Evolutionary conservation across 116 monocot species (phyloP), one percentile per base, ranked within the genome.

Genomic region (Dioscorea cayenensis): DNA sequence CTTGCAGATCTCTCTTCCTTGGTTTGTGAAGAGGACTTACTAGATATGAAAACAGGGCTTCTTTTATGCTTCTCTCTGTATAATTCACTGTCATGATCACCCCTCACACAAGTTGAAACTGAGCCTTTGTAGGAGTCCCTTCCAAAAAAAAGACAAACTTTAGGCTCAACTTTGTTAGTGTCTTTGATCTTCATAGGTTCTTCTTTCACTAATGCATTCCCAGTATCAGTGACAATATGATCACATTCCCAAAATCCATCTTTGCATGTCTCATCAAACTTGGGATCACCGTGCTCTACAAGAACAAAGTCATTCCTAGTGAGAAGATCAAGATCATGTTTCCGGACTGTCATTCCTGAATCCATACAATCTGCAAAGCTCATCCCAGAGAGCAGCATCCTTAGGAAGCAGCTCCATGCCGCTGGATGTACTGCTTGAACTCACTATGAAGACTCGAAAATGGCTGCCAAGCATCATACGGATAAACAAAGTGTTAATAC

Each of bases 381-480:
- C 69, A 27, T 21, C 51, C 69, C 69, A 69, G 12, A 51, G 51
- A 69, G 69, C n/a, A 69, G 69, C n/a, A 51, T 51, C 51, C 50
- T 28, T 50, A 14, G 50, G 50, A 16, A 28, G 29, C 27, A 9
- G 51, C 19, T 25, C 13, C 69, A 28, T 69, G 69, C 69, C 51
- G 4, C 51, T 69, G 17, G 8, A 21, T 12, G 51, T 94, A 94
- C 8, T 79, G 66, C 64, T 77, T 83, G 50, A 90, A 81, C 77
- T 87, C 94, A 14, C 51, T 83, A 60, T 72, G 76, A 62, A 90
- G 79, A 36, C 14, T 77, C 16, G 58, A 68, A 61, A 79, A 73
- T 67, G 87, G 90, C 94, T 90, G 71, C 11, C 27, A 78, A 48
- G 43, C 43, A 43, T 43, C 43, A 43, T 43, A 43, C 11, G 6